A percentile compares a stretch with the other conserved stretches of the same genome.
Conservation (phyloP, 2,329 filamentous ascomycete genomes). For the Lachnellula occidentalis region DNA sequence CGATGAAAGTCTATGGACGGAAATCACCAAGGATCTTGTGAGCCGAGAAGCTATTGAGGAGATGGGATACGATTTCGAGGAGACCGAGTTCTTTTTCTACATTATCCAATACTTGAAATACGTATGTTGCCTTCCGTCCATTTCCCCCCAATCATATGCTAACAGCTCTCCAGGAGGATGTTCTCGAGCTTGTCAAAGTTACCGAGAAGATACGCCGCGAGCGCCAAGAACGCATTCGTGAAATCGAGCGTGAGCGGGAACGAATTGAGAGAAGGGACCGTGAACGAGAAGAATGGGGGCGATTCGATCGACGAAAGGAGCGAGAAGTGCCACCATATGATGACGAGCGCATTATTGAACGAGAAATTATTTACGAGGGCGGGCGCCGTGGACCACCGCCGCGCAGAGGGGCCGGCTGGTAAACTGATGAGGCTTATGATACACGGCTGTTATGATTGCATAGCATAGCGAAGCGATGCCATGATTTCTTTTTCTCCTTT, state of each 20-base stretch:
- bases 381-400: neutral
- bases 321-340: slow-evolving; percentile 37
- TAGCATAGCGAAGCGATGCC: slow-evolving; percentile 1
- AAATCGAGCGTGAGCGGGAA: slow-evolving; percentile 51
- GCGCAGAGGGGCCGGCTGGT: slow-evolving; percentile 2
- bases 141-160: too few relatives aligned
- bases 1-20: slow-evolving; percentile 78
- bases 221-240: slow-evolving; percentile 46
- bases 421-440: neutral
- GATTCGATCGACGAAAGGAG: slow-evolving; percentile 20
- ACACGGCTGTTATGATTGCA: slow-evolving; percentile 2
- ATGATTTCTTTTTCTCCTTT: neutral
- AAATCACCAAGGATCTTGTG: slow-evolving; percentile 91
- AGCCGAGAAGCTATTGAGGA: slow-evolving; percentile 80
- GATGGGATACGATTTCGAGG: slow-evolving; percentile 81
- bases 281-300: slow-evolving; percentile 34
- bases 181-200: slow-evolving; percentile 74
- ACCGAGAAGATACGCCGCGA: slow-evolving; percentile 74
- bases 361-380: slow-evolving; percentile 59
- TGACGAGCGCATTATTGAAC: slow-evolving; percentile 61
- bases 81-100: slow-evolving; percentile 86
- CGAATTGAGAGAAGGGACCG: slow-evolving; percentile 47
- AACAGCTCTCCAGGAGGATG: slow-evolving; percentile 63
- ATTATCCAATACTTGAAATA: slow-evolving; percentile 86
- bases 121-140: slow-evolving; percentile 50